Percentiles rank a stretch among this genome's conserved stretches.
phyloP scores from a whole-genome alignment of 2,329 filamentous ascomycete species.

The Verticillium dahliae region DNA sequence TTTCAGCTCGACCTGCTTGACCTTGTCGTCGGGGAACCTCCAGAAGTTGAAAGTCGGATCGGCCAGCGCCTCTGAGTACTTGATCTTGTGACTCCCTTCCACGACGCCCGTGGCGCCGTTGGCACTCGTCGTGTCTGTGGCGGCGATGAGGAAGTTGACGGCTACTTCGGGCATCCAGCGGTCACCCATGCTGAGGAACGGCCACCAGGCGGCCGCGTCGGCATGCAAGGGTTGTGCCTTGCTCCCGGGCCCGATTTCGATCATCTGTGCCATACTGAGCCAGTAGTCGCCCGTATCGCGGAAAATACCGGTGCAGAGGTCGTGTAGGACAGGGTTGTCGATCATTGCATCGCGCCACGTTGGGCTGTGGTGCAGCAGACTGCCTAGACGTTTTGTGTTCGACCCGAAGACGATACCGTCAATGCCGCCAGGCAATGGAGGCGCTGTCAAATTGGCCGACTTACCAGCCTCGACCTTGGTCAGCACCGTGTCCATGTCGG shows the following conservation, averaged over 20 bases:
- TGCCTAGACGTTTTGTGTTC: conserved; percentile 18
- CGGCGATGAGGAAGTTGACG: conserved; percentile 13
- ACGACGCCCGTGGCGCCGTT: conserved; percentile 14
- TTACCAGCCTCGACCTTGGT: background rate
- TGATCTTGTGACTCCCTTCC: conserved; percentile 4
- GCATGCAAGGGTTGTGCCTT: conserved; percentile 18
- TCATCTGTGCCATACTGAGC: conserved; percentile 17
- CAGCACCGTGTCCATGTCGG: conserved; percentile 5
- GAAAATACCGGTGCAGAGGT: conserved; percentile 16
- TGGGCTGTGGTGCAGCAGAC: conserved; percentile 15
- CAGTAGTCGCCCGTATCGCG: conserved; percentile 20
- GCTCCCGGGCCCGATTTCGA: conserved; percentile 16
- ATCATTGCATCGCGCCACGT: conserved; percentile 19
- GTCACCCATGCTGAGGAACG: background rate
- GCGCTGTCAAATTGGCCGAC: background rate
- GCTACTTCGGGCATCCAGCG: conserved; percentile 4
- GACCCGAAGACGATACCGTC: conserved; percentile 10
- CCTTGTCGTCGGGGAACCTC: conserved; percentile 7
- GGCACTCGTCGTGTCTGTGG: conserved; percentile 10
- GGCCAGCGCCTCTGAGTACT: background rate
- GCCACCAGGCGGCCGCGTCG: conserved; percentile 9
- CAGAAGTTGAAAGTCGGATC: background rate
- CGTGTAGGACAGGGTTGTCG: conserved; percentile 19
- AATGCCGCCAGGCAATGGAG: background rate
- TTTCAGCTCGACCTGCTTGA: conserved; percentile 8